phyloP scores from a whole-genome alignment of 305 asterid genomes.

The Fraxinus dipetala region DNA sequence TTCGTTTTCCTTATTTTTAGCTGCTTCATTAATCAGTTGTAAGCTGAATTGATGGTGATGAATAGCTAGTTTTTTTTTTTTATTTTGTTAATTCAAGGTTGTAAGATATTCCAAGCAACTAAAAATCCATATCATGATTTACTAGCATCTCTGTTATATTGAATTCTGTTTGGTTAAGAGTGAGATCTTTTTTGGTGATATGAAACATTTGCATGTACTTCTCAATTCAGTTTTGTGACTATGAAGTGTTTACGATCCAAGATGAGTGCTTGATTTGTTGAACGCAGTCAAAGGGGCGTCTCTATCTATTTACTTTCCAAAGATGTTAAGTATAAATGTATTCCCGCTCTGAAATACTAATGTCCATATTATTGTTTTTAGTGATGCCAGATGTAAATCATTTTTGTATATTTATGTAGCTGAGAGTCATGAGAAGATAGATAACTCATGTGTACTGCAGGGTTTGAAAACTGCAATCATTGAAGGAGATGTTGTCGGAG shows the following conservation, averaged over 20 bases:
- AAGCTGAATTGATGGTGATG: not conserved
- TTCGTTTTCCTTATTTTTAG: slow-evolving; percentile 1
- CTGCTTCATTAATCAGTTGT: not conserved
- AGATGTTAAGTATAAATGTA: not conserved
- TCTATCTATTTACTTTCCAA: not conserved
- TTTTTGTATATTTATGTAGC: slow-evolving; percentile 18
- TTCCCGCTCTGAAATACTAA: not conserved
- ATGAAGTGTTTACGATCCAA: not conserved
- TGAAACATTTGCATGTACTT: not conserved
- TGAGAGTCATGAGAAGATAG: not conserved
- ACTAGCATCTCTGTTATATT: slow-evolving; percentile 7
- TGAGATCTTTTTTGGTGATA: not conserved
- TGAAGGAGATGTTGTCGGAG: slow-evolving; percentile 89
- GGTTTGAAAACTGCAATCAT: slow-evolving; percentile 87
- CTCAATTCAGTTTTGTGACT: not conserved
- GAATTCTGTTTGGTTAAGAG: slow-evolving; percentile 10
- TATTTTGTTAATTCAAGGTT: not conserved
- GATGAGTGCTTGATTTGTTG: not conserved
- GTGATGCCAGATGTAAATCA: slow-evolving; percentile 10
- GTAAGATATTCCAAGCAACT: not conserved
- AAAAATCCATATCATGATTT: slow-evolving; percentile 4
- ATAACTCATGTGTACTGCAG: slow-evolving; percentile 35
- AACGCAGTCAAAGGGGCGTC: not conserved
- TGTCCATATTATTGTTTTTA: slow-evolving; percentile 12
- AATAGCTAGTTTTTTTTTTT: not conserved